phyloP scores from a whole-genome alignment of 2,329 filamentous ascomycete species.

The Calonectria ilicicola region DNA sequence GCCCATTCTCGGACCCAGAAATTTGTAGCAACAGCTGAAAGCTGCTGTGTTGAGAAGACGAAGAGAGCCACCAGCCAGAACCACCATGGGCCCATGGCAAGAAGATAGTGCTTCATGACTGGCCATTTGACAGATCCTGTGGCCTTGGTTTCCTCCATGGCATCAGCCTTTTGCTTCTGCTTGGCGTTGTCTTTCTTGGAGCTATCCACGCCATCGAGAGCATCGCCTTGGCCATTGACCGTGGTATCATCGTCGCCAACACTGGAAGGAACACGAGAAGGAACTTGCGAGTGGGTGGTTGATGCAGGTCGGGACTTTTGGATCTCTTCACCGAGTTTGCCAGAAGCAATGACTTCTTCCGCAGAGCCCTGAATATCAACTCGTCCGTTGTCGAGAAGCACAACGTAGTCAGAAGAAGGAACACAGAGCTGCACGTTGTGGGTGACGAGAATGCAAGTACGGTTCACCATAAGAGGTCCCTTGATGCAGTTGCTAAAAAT shows the following conservation, averaged over 20 bases:
- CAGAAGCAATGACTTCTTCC: constrained; percentile 84
- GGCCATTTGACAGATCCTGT: constrained; percentile 88
- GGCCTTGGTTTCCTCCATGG: constrained; percentile 82
- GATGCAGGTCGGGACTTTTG: constrained; percentile 79
- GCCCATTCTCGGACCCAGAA: constrained; percentile 97
- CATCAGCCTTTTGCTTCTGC: constrained; percentile 60
- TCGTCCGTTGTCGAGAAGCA: constrained; percentile 89
- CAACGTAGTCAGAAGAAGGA: constrained; percentile 82
- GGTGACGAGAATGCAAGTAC: constrained; percentile 95
- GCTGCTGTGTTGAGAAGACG: constrained; percentile 85
- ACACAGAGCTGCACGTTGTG: constrained; percentile 94
- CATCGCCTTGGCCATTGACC: constrained; percentile 61
- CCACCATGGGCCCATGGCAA: constrained; percentile 95
- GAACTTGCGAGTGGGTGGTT: constrained; percentile 75
- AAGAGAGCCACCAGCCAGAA: constrained; percentile 86
- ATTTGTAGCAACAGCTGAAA: constrained; percentile 88
- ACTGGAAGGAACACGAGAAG: constrained; percentile 83
- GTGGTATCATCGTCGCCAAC: constrained; percentile 74
- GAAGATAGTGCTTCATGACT: constrained; percentile 87
- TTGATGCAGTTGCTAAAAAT: constrained; percentile 95
- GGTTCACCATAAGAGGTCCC: constrained; percentile 86
- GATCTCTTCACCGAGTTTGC: constrained; percentile 88
- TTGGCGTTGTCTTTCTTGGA: constrained; percentile 58
- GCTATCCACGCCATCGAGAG: constrained; percentile 58
- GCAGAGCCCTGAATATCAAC: constrained; percentile 82